Percentiles rank a stretch among this genome's conserved stretches.
Evolutionary conservation across 495 filamentous ascomycete genomes (phyloP).

Genomic region (Cenococcum geophilum): DNA sequence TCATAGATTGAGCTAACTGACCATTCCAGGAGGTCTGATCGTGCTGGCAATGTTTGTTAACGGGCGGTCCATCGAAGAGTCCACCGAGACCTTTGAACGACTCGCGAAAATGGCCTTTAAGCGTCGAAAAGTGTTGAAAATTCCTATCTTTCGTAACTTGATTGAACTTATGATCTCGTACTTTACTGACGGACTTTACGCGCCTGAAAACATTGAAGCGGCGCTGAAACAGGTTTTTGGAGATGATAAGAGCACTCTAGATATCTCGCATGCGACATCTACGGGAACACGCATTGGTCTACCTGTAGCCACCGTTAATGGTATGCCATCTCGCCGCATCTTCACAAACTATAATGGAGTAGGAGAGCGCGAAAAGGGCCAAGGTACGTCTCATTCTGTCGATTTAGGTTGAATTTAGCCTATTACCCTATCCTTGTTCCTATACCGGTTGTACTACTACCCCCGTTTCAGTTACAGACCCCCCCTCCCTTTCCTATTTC

Average conservation of each 20-base stretch:
- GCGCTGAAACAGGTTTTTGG: conserved; percentile 8
- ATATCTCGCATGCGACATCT: neutral
- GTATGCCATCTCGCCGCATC: neutral
- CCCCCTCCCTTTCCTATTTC: too few relatives aligned
- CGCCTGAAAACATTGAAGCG: neutral
- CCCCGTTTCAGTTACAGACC: too few relatives aligned
- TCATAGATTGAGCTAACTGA: neutral
- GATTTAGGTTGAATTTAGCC: too few relatives aligned
- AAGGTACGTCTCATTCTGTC: neutral
- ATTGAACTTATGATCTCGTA: neutral
- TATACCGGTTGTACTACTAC: too few relatives aligned
- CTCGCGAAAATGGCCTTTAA: neutral
- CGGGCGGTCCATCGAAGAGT: neutral
- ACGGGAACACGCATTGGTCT: neutral
- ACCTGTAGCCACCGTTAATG: neutral
- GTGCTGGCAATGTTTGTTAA: conserved; percentile 9
- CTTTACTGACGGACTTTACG: conserved; percentile 6
- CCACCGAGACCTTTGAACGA: neutral
- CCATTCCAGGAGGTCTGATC: conserved; percentile 3
- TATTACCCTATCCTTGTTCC: too few relatives aligned
- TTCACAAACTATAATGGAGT: conserved; percentile 12
- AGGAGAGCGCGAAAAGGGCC: neutral
- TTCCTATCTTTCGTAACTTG: neutral
- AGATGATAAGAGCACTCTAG: neutral
- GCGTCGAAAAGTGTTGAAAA: conserved; percentile 2